Conservation (phyloP, 768 basidiomycete species). For the Rubroboletus pulcherrimus region DNA sequence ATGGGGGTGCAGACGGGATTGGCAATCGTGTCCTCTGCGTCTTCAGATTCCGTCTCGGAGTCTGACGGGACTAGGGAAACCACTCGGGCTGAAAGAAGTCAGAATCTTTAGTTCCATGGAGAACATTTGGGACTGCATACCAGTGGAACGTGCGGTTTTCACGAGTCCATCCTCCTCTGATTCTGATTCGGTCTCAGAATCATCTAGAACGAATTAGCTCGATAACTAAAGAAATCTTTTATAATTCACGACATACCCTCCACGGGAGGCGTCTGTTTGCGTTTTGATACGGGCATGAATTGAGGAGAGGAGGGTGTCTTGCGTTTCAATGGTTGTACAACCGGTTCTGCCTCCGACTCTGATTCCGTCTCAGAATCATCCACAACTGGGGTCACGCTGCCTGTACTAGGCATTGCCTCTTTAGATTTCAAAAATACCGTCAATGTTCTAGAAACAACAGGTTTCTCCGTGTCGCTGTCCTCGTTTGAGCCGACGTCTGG, state of each 20-base stretch:
- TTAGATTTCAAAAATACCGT: slow-evolving; percentile 8
- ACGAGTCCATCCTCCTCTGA: slow-evolving; percentile 27
- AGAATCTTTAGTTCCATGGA: not conserved
- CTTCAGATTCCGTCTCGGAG: slow-evolving; percentile 47
- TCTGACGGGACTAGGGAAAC: slow-evolving; percentile 9
- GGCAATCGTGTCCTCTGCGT: slow-evolving; percentile 30
- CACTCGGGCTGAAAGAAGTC: not conserved
- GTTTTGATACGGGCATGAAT: slow-evolving; percentile 14
- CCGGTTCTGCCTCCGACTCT: slow-evolving; percentile 25
- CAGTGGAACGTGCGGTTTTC: slow-evolving; percentile 4
- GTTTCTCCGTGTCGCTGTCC: slow-evolving; percentile 24
- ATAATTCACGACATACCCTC: slow-evolving; percentile 15
- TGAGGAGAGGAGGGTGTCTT: slow-evolving; percentile 21
- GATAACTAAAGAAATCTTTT: not conserved
- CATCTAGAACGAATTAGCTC: slow-evolving; percentile 19
- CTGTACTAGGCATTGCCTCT: not conserved
- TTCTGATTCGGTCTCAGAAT: slow-evolving; percentile 48
- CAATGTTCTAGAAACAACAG: slow-evolving; percentile 23
- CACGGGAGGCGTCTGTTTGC: slow-evolving; percentile 9
- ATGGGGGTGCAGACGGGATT: slow-evolving; percentile 27
- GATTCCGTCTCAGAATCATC: slow-evolving; percentile 34
- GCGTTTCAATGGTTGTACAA: slow-evolving; percentile 17
- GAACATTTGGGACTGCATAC: slow-evolving; percentile 19
- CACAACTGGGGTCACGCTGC: not conserved
- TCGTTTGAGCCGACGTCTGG: slow-evolving; percentile 17